A percentile compares a stretch with the other conserved stretches of the same genome.
Conservation (phyloP, 306 rosid species). For the Quercus dentata region DNA sequence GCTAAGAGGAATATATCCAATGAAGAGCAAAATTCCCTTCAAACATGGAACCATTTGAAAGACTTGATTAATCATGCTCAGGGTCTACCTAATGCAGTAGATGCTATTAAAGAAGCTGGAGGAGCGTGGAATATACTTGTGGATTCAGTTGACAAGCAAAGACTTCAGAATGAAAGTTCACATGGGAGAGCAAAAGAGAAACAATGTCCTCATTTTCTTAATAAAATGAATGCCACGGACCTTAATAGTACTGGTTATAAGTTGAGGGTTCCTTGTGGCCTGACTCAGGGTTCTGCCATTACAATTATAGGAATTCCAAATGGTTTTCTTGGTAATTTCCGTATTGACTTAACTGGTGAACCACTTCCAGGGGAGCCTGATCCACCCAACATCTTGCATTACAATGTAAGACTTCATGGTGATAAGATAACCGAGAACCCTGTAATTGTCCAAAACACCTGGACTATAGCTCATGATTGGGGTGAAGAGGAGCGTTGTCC, state of each 20-base stretch:
- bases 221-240: slow-evolving; percentile 67
- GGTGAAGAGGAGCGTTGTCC: slow-evolving; percentile 99
- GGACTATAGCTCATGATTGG: slow-evolving; percentile 96
- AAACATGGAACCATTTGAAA: slow-evolving; percentile 79
- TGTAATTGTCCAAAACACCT: slow-evolving; percentile 93
- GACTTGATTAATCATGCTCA: slow-evolving; percentile 61
- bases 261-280: slow-evolving; percentile 85
- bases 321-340: slow-evolving; percentile 88
- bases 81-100: slow-evolving; percentile 87
- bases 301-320: slow-evolving; percentile 79
- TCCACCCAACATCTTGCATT: slow-evolving; percentile 88
- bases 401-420: slow-evolving; percentile 94
- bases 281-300: slow-evolving; percentile 95
- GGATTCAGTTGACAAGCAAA: slow-evolving; percentile 61
- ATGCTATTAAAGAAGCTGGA: slow-evolving; percentile 92
- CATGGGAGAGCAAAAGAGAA: slow-evolving; percentile 59
- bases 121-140: slow-evolving; percentile 77
- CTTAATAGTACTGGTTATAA: slow-evolving; percentile 49
- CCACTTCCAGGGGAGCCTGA: slow-evolving; percentile 98
- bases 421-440: slow-evolving; percentile 96
- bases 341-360: slow-evolving; percentile 85
- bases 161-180: slow-evolving; percentile 54
- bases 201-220: slow-evolving; percentile 93
- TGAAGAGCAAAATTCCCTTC: slow-evolving; percentile 62
- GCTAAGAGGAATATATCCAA: slow-evolving; percentile 55